phyloP scores from a whole-genome alignment of 768 basidiomycete genomes.

The Strobilomyces echinocephalus region DNA sequence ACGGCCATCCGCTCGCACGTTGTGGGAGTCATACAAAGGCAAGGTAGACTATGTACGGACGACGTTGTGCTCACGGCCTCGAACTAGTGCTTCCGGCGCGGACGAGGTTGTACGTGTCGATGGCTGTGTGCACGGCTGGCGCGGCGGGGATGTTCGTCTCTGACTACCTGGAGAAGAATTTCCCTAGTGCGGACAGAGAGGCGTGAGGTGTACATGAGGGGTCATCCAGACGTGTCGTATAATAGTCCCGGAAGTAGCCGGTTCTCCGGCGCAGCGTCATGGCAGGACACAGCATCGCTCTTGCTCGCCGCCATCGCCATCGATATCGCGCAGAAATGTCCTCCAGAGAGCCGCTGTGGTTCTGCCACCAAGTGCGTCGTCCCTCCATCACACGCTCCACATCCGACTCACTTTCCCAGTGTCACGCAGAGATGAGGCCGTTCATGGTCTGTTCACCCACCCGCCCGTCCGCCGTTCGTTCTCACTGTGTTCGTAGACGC shows the following conservation, averaged over 20 bases:
- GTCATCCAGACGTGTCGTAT: constrained; percentile 29
- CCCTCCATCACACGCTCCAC: no score
- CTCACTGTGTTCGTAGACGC: constrained; percentile 44
- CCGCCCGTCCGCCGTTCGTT: background rate
- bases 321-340: constrained; percentile 46
- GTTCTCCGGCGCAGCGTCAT: constrained; percentile 7
- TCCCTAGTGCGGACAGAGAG: constrained; percentile 17
- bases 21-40: constrained; percentile 47
- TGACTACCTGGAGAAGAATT: constrained; percentile 43
- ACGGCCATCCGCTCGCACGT: constrained; percentile 10
- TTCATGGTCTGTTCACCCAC: constrained; percentile 59
- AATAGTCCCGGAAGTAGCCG: constrained; percentile 32
- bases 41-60: constrained; percentile 4
- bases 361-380: constrained; percentile 59
- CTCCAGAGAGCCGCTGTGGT: constrained; percentile 71
- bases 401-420: constrained; percentile 42
- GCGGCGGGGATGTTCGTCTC: constrained; percentile 45
- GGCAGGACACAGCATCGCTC: background rate
- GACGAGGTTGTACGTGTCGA: constrained; percentile 48
- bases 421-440: constrained; percentile 83
- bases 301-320: constrained; percentile 1
- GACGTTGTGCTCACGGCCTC: constrained; percentile 9
- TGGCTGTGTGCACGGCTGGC: constrained; percentile 45
- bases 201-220: constrained; percentile 38
- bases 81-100: constrained; percentile 47